phyloP scores from a whole-genome alignment of 148 eudicot species.

The Cornus florida region DNA sequence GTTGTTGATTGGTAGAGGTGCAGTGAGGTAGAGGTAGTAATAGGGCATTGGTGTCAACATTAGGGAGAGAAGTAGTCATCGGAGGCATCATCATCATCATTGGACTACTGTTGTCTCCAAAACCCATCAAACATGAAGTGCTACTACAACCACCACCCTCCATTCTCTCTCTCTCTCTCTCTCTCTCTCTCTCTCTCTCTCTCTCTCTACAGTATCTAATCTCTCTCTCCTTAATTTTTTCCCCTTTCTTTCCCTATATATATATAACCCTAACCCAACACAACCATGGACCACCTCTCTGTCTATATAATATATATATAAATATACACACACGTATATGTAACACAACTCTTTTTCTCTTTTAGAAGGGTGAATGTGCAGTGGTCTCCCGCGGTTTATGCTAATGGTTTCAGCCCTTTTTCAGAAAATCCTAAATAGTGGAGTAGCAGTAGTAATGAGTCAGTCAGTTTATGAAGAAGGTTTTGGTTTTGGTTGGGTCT shows the following conservation, averaged over 20 bases:
- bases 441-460: too few relatives aligned
- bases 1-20: conserved; percentile 20
- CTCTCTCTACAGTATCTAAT: not conserved
- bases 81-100: conserved; percentile 58
- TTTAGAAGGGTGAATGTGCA: conserved; percentile 12
- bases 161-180: conserved; percentile 25
- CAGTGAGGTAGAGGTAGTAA: conserved; percentile 23
- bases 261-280: conserved; percentile 23
- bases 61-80: conserved; percentile 20
- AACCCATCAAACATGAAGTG: conserved; percentile 40
- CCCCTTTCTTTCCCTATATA: conserved; percentile 11
- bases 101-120: conserved; percentile 46
- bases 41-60: conserved; percentile 19
- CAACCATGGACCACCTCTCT: not conserved
- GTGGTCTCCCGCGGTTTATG: conserved; percentile 76
- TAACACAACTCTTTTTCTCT: conserved; percentile 1
- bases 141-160: conserved; percentile 31
- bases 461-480: conserved; percentile 20
- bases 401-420: conserved; percentile 53
- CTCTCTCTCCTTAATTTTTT: conserved; percentile 16
- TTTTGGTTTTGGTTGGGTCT: conserved; percentile 1
- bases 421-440: conserved; percentile 57
- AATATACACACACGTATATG: conserved; percentile 8
- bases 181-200: conserved; percentile 14
- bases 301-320: not conserved